Base-by-base conservation (phyloP, 352 stramenopile species). In the Phytophthora citrophthora region DNA sequence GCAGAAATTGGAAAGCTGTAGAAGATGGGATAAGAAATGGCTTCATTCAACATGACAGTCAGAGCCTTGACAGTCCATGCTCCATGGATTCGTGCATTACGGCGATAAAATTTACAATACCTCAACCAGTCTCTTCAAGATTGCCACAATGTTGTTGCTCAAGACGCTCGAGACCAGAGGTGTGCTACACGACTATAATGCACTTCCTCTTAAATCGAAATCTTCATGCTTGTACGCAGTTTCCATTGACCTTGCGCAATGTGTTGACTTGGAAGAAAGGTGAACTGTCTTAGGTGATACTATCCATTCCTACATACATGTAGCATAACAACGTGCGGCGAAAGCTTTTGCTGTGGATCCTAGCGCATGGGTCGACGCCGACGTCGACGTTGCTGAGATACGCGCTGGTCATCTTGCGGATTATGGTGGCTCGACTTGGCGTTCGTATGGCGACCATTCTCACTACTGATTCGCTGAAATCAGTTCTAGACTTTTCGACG, bases 331-430 rank as follows among this genome's bases (percentile, higher is more conserved):
- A 31, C 41, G 9, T 1, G 7, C 8, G n/a, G 16, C 20, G 20
- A 29, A 47, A 39, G 23, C 11, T 20, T 39, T 39, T 16, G 41
- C 16, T 29, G 5, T 29, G 26, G 39, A 46, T 46, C 39, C 39
- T 13, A 24, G 49, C 36, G 29, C 49, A 38, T 38, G 34, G 49
- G 24, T 36, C 20, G 20, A 20, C 20, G 20, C 2, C 34, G 38
- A 43, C 31, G 20, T 36, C 3, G 20, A 26, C 26, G 5, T 15
- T 20, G 38, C 39, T 24, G 20, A 11, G 49, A 56, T 38, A 20
- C 24, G 23, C 15, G 34, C 50, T 46, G 41, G 41, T 61, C 53
- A 61, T 61, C 40, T 46, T 61, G 12, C 11, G 5, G 53, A 61
- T 52, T 61, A 60, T 27, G 51, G 5, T 51, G 39, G 6, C 3